Base-by-base conservation (phyloP, 495 filamentous ascomycete species). In the Aspergillus cristatus region DNA sequence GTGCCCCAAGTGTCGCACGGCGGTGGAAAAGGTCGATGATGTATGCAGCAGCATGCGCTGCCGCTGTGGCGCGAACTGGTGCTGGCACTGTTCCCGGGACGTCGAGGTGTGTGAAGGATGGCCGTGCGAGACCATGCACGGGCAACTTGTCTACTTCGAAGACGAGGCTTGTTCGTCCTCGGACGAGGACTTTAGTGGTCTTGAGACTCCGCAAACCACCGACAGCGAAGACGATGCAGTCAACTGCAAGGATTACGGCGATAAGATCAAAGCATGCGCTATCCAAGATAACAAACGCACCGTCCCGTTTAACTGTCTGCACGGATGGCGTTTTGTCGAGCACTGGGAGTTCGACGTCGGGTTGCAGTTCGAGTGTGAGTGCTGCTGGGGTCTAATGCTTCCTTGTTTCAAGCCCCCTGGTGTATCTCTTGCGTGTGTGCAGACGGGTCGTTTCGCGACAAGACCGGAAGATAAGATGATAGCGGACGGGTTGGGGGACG, bases 1-100 rank as follows among this genome's bases (percentile, higher is more conserved):
- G 4, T 57, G 54, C 30, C 54, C 54, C 2, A 53, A 51, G 41
- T 58, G 54, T 29, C 38, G 46, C n/a, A 18, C 40, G 12, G 54
- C 45, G 11, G 34, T 58, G 13, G 32, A 46, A 8, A 47, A 45
- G 25, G 45, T 53, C 28, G 46, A 36, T 34, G 54, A 51, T n/a
- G n/a, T n/a, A n/a, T 58, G 54, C 25, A 18, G 29, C 6, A 48
- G 50, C 29, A 44, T 54, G 13, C 29, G 42, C 24, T 57, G 54
- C 16, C 37, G 40, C 18, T 57, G 54, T 18, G 51, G 54, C 16
- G 51, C 47, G 2, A 36, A 52, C 15, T 57, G 53, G 35, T 57
- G 54, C 31, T 57, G 29, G 24, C 24, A 24, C 25, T 57, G 54
- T 32, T 18, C 46, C 1, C 32, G 28, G 8, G 37, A 45, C 0